Percentiles rank a stretch among this genome's conserved stretches.
Conservation (phyloP, 352 stramenopile species). For the Pythium rhizo-oryzae region DNA sequence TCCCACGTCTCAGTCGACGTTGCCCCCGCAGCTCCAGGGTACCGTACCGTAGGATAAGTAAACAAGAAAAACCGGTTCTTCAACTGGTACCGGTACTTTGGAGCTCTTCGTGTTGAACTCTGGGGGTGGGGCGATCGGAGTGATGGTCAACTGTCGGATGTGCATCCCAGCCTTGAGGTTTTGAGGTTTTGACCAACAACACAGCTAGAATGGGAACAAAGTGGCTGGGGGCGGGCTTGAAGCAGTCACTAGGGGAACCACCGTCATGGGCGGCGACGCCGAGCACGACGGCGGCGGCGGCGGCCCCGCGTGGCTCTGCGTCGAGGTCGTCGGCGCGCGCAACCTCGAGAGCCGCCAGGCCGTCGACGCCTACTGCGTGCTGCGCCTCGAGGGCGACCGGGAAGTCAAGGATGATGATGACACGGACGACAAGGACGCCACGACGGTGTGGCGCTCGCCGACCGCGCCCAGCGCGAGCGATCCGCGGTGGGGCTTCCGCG, state of each 20-base stretch:
- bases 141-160: slow-evolving; percentile 29
- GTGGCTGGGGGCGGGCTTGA: slow-evolving; percentile 7
- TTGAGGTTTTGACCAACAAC: slow-evolving; percentile 9
- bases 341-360: slow-evolving; percentile 67
- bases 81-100: slow-evolving; percentile 12
- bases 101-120: neutral
- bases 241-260: slow-evolving; percentile 7
- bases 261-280: neutral
- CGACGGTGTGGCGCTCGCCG: slow-evolving; percentile 26
- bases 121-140: neutral
- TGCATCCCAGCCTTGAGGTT: slow-evolving; percentile 24
- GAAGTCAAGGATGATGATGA: neutral
- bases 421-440: neutral
- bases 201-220: no score
- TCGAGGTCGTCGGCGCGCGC: slow-evolving; percentile 70
- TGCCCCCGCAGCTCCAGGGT: neutral
- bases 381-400: slow-evolving; percentile 26
- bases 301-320: slow-evolving; percentile 48
- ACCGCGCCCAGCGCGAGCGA: slow-evolving; percentile 34
- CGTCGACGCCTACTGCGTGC: slow-evolving; percentile 71
- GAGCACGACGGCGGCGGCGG: neutral
- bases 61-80: slow-evolving; percentile 12
- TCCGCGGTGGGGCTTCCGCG: slow-evolving; percentile 49
- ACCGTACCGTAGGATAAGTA: slow-evolving; percentile 2
- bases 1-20: slow-evolving; percentile 5